Evolutionary conservation across 73 alveolate genomes (phyloP), one percentile per base, ranked within the genome.

Genomic region (Blepharisma japonicum): DNA sequence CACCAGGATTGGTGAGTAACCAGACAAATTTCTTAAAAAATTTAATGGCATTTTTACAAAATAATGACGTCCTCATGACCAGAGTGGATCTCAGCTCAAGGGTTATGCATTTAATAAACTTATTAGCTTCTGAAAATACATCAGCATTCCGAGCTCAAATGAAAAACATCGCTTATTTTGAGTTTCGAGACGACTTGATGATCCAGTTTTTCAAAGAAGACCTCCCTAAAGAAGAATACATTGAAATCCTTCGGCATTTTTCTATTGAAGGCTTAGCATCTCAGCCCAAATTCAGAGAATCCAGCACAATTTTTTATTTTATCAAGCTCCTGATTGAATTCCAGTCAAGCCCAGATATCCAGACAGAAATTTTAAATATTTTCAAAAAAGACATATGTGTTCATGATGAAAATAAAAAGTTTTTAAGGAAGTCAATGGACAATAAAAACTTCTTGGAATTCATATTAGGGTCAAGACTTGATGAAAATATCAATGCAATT

Each of bases 261-360:
- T 61, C 74, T 18, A 2, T 61, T 61, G 74, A 61, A 61, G 23
- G 47, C 4, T 2, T 61, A 18, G 74, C 74, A 1, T 18, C 49
- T 20, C 74, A 61, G 46, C 74, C 74, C 5, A 61, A 61, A 25
- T 61, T 61, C 47, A 61, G 74, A 61, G 74, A 61, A 8, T 61
- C 74, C 18, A 61, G 23, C 23, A 39, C 74, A 18, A 11, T 61
- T n/a, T 14, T 61, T 61, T 61, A 61, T 25, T 61, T 61, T 25
- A 25, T 61, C 48, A 61, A 61, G 47, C 23, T 61, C 5, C 46
- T 61, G 2, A 61, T 61, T 61, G 74, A 61, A 4, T 61, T 61
- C 23, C 74, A 61, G 23, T 20, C 39, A n/a, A 9, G 47, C 46
- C 74, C 74, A 18, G 74, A 11, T 18, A 8, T 61, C 18, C 74